Evolutionary conservation across 305 asterid species (phyloP).

Genomic region (Fraxinus albicans): DNA sequence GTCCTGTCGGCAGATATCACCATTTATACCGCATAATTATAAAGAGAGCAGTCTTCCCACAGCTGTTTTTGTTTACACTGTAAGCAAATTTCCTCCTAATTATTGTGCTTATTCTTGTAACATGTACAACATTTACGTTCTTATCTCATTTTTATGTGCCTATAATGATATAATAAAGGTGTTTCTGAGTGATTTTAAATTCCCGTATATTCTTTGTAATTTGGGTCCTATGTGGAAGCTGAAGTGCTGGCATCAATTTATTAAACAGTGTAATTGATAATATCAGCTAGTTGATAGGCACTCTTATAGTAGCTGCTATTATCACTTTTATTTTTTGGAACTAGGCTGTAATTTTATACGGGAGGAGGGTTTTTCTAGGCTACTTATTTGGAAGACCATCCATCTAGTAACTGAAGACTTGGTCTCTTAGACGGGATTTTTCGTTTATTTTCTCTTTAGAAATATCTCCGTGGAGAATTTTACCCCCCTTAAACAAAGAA

Average conservation of each 20-base stretch:
- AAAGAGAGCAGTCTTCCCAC: constrained; percentile 99
- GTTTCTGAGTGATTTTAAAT: background rate
- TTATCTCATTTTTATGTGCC: background rate
- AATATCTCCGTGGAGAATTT: background rate
- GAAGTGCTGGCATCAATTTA: background rate
- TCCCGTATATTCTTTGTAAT: background rate
- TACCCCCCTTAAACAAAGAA: background rate
- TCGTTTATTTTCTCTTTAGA: background rate
- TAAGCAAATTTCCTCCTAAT: constrained; percentile 34
- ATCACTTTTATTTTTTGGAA: background rate
- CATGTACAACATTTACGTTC: constrained; percentile 4
- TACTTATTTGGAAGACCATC: background rate
- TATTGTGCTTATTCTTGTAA: background rate
- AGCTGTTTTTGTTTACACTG: constrained; percentile 94
- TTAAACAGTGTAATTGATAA: background rate
- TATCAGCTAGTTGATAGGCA: background rate
- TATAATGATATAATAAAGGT: background rate
- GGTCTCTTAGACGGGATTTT: background rate
- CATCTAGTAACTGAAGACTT: background rate
- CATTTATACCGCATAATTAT: constrained; percentile 95
- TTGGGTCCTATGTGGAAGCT: background rate
- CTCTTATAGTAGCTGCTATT: background rate
- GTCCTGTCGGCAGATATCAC: constrained; percentile 97
- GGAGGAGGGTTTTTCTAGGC: background rate
- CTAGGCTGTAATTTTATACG: background rate